Evolutionary conservation across 768 basidiomycete species (phyloP).

Genomic region (Leccinellum luteum): DNA sequence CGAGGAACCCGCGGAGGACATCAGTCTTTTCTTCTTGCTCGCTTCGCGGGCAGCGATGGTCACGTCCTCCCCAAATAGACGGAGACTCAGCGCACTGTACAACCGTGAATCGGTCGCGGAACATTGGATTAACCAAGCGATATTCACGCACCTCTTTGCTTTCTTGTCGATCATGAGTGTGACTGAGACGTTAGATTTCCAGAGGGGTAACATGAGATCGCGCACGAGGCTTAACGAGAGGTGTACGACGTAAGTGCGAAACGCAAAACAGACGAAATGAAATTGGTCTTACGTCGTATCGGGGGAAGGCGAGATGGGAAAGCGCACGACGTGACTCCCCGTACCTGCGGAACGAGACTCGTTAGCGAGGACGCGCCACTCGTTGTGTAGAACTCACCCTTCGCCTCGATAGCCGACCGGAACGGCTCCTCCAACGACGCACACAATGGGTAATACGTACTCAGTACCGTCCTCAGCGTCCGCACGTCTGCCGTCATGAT

Average conservation of each 20-base stretch:
- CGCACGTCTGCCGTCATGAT: constrained; percentile 59
- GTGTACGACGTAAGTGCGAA: background rate
- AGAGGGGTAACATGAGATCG: constrained; percentile 87
- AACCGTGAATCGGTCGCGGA: background rate
- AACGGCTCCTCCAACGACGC: constrained; percentile 63
- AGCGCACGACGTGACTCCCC: constrained; percentile 73
- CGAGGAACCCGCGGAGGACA: background rate
- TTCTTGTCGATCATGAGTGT: constrained; percentile 96
- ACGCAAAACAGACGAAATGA: background rate
- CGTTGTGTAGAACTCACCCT: constrained; percentile 37
- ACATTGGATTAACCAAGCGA: background rate
- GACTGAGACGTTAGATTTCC: constrained; percentile 88
- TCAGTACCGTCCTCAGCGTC: constrained; percentile 64
- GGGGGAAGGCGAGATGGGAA: constrained; percentile 52
- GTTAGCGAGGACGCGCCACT: background rate
- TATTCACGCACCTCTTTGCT: constrained; percentile 73
- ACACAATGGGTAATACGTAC: constrained; percentile 78
- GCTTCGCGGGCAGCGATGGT: constrained; percentile 48
- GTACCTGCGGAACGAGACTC: constrained; percentile 38
- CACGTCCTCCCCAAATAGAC: constrained; percentile 80
- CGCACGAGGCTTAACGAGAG: constrained; percentile 54
- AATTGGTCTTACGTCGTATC: constrained; percentile 49
- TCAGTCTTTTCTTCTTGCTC: constrained; percentile 21
- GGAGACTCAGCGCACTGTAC: constrained; percentile 77
- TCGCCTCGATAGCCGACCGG: constrained; percentile 46